Evolutionary conservation across 495 filamentous ascomycete species (phyloP).

Genomic region (Penicillium longicatenatum): DNA sequence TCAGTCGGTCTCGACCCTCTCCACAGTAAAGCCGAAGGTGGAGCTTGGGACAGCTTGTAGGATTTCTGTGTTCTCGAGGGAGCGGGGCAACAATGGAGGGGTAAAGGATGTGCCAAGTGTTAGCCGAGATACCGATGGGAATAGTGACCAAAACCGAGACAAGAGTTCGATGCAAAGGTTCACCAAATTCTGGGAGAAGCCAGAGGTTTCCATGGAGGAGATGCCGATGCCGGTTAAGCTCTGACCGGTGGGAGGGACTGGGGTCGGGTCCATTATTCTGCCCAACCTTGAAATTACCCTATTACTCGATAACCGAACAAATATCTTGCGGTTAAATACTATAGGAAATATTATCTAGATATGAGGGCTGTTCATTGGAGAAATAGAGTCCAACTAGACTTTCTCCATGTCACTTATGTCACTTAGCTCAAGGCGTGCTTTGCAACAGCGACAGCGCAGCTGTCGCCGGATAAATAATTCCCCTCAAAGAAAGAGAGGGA

Average conservation of each 20-base stretch:
- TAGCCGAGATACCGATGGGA: constrained; percentile 10
- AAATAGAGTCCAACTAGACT: too few species aligned
- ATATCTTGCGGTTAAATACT: too few species aligned
- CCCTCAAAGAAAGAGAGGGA: too few species aligned
- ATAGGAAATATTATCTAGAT: too few species aligned
- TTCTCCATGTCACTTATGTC: too few species aligned
- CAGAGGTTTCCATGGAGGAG: neutral
- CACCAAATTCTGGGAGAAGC: neutral
- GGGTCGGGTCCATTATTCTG: constrained; percentile 1
- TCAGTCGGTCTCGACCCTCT: constrained; percentile 33
- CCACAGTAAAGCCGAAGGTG: constrained; percentile 35
- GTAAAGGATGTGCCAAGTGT: constrained; percentile 5
- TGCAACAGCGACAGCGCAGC: too few species aligned
- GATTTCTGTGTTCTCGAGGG: constrained; percentile 14
- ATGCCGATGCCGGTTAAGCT: constrained; percentile 4
- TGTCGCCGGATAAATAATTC: too few species aligned
- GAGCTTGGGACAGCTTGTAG: constrained; percentile 27
- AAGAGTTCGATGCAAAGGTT: neutral
- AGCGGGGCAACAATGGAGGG: constrained; percentile 19
- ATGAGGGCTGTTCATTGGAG: too few species aligned
- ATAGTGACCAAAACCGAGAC: neutral
- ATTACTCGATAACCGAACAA: too few species aligned
- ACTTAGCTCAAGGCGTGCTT: too few species aligned
- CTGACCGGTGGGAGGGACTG: neutral
- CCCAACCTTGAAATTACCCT: neutral